Base-by-base conservation (phyloP, 495 filamentous ascomycete genomes). In the Hypomontagnella monticulosa region DNA sequence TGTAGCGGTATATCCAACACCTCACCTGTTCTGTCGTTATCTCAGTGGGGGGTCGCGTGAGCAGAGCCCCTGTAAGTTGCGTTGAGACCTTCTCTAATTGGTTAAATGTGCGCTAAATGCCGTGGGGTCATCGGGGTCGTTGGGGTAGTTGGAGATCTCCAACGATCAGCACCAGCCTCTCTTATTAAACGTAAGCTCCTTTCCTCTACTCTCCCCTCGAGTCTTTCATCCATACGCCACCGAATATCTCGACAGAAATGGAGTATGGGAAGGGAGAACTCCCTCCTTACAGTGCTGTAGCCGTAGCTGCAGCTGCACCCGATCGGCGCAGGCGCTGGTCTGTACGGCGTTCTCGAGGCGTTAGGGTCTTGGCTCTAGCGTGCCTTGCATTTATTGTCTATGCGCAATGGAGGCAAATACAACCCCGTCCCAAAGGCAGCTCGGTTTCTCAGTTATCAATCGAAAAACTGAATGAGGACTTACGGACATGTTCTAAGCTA, bases 381-480 rank as follows among this genome's bases (percentile, higher is more conserved):
- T 78, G 70, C 51, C 60, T 81, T 33, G 70, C 68, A 48, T 81
- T 83, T 63, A 79, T 82, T 55, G 79, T 77, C 38, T 80, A 76
- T 32, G 79, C 79, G 12, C 80, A 81, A 66, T 83, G 79, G 79
- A 77, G 50, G 46, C 80, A 83, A 50, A 66, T 83, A 16, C 56
- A 68, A n/a, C 41, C 55, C 9, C 41, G 47, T 30, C 57, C 61
- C 18, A 62, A 69, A 66, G 66, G 10, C 14, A 30, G 23, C 52
- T 70, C 49, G 56, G 53, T 32, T 62, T 79, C 57, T 66, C 70
- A 16, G 44, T 65, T 71, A 48, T 83, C 80, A 0, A 58, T 74
- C 33, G 71, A 78, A 49, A 77, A 69, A 27, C 60, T 83, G 49
- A 68, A 72, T 16, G 72, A 78, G n/a, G 71, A 81, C 54, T 61